Evolutionary conservation across 1,284 basidiomycete genomes (phyloP), one percentile per base, ranked within the genome.

Genomic region (Lentinula novae-zelandiae): DNA sequence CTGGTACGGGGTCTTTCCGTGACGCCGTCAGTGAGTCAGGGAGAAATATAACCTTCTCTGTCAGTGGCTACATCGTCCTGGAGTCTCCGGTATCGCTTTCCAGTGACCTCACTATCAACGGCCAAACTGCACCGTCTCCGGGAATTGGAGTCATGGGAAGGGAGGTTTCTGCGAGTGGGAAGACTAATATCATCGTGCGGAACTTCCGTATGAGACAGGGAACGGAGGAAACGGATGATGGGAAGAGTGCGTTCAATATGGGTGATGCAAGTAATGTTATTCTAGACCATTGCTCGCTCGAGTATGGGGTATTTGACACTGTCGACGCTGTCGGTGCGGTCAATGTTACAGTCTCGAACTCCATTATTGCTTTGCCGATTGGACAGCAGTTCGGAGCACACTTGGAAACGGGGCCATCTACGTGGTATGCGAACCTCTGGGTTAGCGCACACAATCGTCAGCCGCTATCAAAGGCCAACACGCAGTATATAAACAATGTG

Each of bases 321-420:
- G 17, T 67, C 36, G 65, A 67, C 31, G 65, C 65, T n/a, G 64
- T 67, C 7, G 64, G 64, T 10, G 52, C 64, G 10, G 64, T 64
- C 22, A 67, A 67, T 17, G 61, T 67, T 6, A 67, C 65, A 17
- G 64, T 67, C 2, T 63, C 61, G 27, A 65, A 67, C 33, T 63
- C 62, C n/a, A 65, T 66, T 20, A 63, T 66, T 53, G 65, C 64
- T 27, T 53, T 63, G 39, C 64, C 64, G 27, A 64, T 66, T 34
- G 65, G 64, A 6, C 64, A 67, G 50, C 65, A 65, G 58, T 67
- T 67, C 51, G 65, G 65, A 38, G 65, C 65, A 13, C 65, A 67
- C 44, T 52, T 67, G 38, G 65, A 67, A 58, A 67, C 65, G 2
- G 65, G 65, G n/a, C 65, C 65, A 12, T 64, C 64, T 10, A 67